Conservation (phyloP, 768 basidiomycete species). For the Hysterangium stoloniferum region DNA sequence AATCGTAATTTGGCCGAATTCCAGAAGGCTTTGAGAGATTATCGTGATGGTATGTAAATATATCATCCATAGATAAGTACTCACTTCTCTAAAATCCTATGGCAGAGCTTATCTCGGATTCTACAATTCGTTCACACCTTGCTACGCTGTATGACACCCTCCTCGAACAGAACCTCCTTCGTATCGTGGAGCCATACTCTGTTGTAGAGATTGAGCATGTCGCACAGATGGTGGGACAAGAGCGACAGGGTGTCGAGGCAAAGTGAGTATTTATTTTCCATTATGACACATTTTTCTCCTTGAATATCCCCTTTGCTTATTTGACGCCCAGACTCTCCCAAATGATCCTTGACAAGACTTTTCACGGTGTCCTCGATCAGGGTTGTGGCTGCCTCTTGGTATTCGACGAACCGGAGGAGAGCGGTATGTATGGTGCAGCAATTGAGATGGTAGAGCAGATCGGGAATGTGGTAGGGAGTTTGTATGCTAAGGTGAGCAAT, state of each 20-base stretch:
- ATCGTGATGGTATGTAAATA: constrained; percentile 56
- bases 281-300: neutral
- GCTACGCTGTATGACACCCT: constrained; percentile 92
- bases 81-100: neutral
- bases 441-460: constrained; percentile 87
- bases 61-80: neutral
- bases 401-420: constrained; percentile 80
- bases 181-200: constrained; percentile 95
- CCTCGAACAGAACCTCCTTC: constrained; percentile 88
- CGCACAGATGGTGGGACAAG: constrained; percentile 80
- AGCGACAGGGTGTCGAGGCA: constrained; percentile 79
- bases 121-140: constrained; percentile 91
- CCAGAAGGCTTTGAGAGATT: constrained; percentile 79
- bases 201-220: constrained; percentile 88
- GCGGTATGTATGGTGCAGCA: constrained; percentile 84
- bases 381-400: constrained; percentile 86
- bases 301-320: neutral
- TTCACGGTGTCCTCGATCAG: constrained; percentile 95
- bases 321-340: constrained; percentile 65
- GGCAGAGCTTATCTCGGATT: constrained; percentile 91
- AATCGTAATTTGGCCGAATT: constrained; percentile 85
- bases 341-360: constrained; percentile 95
- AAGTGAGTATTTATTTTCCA: constrained; percentile 57
- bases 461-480: constrained; percentile 86
- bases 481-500: constrained; percentile 80